Base-by-base conservation (phyloP, 768 basidiomycete genomes). In the Hemileccinum rubropunctum region DNA sequence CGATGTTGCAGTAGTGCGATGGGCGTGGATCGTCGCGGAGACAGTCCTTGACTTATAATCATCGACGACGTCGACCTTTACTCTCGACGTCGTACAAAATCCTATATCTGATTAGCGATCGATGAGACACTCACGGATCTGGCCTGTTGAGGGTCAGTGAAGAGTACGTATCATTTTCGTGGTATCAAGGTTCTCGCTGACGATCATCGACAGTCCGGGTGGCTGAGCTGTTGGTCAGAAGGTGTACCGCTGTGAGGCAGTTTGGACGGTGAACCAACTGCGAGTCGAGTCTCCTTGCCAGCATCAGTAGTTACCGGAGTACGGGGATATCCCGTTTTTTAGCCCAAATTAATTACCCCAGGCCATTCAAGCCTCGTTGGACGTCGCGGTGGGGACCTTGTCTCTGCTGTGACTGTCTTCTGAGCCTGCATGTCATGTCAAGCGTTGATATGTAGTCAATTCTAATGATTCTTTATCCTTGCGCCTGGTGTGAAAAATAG, bases 301-400 rank as follows among this genome's bases (percentile, higher is more conserved):
- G 21, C 58, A 47, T 41, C 18, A 48, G 47, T 59, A 44, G 54
- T 51, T 51, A 52, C 62, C 51, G 54, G 59, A 51, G 54, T 47
- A 37, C 56, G 59, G 65, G 66, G 41, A 37, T 39, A 42, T 51
- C 62, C 59, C 66, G 58, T 60, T 54, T 57, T 51, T 62, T 58
- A 50, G 50, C 26, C 33, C 53, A 70, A 70, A 69, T 70, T 18
- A 70, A 71, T 59, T 71, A 71, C 51, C 70, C 67, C 64, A 70
- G 70, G 65, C 20, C 70, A 57, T 58, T 12, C 53, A 59, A 70
- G 66, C 30, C 65, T 71, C 8, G 61, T 58, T 56, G 39, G 61
- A 50, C 23, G 42, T 49, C 13, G 36, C 28, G 11, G 54, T 48
- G n/a, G 54, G 36, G 35, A 50, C 30, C 23, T 42, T 9, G 18